These are phyloP conservation scores for Thermothelomyces thermophilus DNA, from an alignment of 2,329 filamentous ascomycete species.

Conservation along the genomic window DNA sequence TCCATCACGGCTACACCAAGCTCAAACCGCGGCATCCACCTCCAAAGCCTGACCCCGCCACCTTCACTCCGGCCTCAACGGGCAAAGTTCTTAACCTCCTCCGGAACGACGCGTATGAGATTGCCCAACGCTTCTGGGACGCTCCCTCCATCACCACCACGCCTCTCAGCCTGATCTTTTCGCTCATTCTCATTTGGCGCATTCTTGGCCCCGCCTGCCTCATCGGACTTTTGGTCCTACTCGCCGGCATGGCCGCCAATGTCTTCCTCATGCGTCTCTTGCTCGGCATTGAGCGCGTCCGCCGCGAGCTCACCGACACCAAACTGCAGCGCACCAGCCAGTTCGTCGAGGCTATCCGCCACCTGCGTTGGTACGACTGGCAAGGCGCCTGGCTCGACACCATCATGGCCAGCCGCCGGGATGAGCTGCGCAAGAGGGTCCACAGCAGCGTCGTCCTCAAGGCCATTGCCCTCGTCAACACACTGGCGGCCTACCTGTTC, in stretches of 20 bases:
- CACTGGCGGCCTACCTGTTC: slow-evolving; percentile 65
- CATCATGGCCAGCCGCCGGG: slow-evolving; percentile 61
- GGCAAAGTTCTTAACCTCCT: slow-evolving; percentile 88
- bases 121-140: slow-evolving; percentile 83
- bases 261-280: slow-evolving; percentile 58
- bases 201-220: slow-evolving; percentile 77
- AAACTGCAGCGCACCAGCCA: slow-evolving; percentile 77
- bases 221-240: slow-evolving; percentile 62
- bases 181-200: slow-evolving; percentile 65
- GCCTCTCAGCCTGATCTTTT: slow-evolving; percentile 69
- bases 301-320: slow-evolving; percentile 67
- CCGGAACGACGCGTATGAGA: slow-evolving; percentile 73
- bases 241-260: slow-evolving; percentile 64
- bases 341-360: slow-evolving; percentile 79
- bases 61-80: slow-evolving; percentile 58
- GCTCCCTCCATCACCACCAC: slow-evolving; percentile 69
- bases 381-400: slow-evolving; percentile 65
- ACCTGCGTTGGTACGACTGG: slow-evolving; percentile 78
- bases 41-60: background rate
- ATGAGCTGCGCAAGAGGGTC: slow-evolving; percentile 60
- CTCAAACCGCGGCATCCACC: slow-evolving; percentile 16
- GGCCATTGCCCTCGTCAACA: slow-evolving; percentile 62
- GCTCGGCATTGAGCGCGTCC: slow-evolving; percentile 61
- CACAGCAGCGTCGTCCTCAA: slow-evolving; percentile 57
- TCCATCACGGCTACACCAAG: slow-evolving; percentile 12